Evolutionary conservation across 2,329 filamentous ascomycete genomes (phyloP), one percentile per base, ranked within the genome.

Genomic region (Botrytis aclada): DNA sequence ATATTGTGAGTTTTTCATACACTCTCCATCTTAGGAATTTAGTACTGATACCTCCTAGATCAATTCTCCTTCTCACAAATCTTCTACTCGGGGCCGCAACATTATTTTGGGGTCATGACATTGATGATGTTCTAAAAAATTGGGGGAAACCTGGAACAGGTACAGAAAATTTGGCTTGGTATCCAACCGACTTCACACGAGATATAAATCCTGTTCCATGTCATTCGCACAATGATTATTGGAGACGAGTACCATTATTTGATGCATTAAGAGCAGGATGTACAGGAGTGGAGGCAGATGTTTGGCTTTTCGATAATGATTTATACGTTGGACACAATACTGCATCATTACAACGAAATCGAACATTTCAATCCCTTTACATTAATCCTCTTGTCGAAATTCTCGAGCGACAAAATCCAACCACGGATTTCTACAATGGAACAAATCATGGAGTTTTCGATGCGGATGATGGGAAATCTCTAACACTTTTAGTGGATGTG

Each of bases 221-320:
- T 75, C 90, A 92, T 79, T 90, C 88, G 1, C 90, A 93, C 79
- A 92, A 93, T 77, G 90, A 93, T 80, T 93, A 93, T 80, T 91
- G 88, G 88, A 86, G 89, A 66, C 83, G 84, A 29, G 83, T 87
- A 0, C 90, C 91, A 0, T 83, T 93, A 5, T 90, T 87, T 77
- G 88, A 88, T 18, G 91, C 91, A 34, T 80, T 91, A 1, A 80
- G 83, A 12, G 85, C 86, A 8, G 88, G 89, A 10, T 91, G 88
- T 76, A 87, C 88, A 9, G 87, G 89, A 16, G 84, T 92, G 5
- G 91, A 93, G 81, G 90, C 89, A 3, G 92, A 93, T 78, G 87
- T 93, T 34, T 93, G 89, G 89, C 83, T 88, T 1, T 86, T 86
- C 65, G 84, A 86, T 71, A 80, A 84, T 7, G 84, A 88, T 18